Evolutionary conservation across 2,329 filamentous ascomycete species (phyloP), one percentile per base, ranked within the genome.

Genomic region (Xylaria sp.): DNA sequence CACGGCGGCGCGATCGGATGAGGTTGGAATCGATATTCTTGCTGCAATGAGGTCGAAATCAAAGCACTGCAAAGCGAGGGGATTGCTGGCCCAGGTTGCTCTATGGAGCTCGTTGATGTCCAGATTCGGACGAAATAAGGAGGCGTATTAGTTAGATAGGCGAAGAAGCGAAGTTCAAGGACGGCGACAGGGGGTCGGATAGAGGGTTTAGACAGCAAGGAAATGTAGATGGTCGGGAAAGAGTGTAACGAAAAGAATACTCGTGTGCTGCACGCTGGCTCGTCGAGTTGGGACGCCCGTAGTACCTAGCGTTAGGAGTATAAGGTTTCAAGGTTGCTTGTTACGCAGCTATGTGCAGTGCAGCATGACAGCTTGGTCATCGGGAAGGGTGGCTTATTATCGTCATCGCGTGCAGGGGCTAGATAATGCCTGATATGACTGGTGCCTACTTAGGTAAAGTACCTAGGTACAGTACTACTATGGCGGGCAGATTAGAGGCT

Each of bases 381-480:
- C 57, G 57, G 63, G 58, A 63, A 39, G 48, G 46, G 54, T 69
- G 57, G 56, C 41, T 62, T 25, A 37, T 44, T 69, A 66, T 69
- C 64, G 64, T 69, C 67, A 69, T 69, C 64, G 59, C 39, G n/a
- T 60, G 55, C 67, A 63, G 64, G 63, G 59, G 44, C 23, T 55
- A 18, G 31, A 34, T 52, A 52, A 23, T 23, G 23, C 34, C 54
- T 59, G 34, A 37, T 37, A 10, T 4, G 28, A 2, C 28, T 48
- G 10, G 41, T 18, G 25, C 41, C 31, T 25, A 25, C 23, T 25
- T 25, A 25, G 23, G 23, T 25, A 25, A 25, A 25, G 23, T 25
- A 25, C 23, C 3, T 25, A 25, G 23, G 23, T 25, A 25, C 1
- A 25, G 23, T 25, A 25, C 23, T 25, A 25, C 23, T 28, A 28